Evolutionary conservation across 2,329 filamentous ascomycete genomes (phyloP), one percentile per base, ranked within the genome.

Genomic region (Diplodia sapinea): DNA sequence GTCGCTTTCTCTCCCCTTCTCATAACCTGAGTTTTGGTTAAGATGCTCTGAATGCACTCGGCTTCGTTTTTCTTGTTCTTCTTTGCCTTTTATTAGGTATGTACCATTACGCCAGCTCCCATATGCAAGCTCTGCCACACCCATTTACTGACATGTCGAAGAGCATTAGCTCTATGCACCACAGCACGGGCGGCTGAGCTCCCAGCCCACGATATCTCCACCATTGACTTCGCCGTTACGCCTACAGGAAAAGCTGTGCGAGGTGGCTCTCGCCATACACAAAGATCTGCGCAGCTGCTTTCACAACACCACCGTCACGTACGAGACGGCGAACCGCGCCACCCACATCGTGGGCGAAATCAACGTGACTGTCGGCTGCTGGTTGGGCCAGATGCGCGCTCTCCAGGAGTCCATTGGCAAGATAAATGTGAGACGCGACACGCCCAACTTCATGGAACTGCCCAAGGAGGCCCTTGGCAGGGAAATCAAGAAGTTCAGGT

Each of bases 401-500:
- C 47, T 63, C 1, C 47, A 63, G 31, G 13, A 63, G 3, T 47
- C 47, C 13, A 63, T 63, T 4, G n/a, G 36, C 6, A 12, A 13
- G 6, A 63, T 63, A 1, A 40, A 63, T 29, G 59, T 63, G 11
- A 33, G 26, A 1, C 31, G 40, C 3, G 59, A 63, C 31, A 63
- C 59, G 1, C 59, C 59, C 9, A 38, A 63, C 31, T 47, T 63
- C 12, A 23, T 51, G n/a, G 20, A 63, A 4, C 50, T 63, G 3
- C 29, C 11, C 11, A 63, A 63, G 17, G 59, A 63, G 5, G n/a
- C 26, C 9, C 59, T 52, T 11, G 59, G 59, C 12, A 9, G 1
- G 4, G 47, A 50, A 17, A 63, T 63, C 15, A 51, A 63, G 31
- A 49, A 26, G 17, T 63, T 63, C 47, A 26, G 29, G 13, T n/a